Evolutionary conservation across 2,329 filamentous ascomycete species (phyloP), one percentile per base, ranked within the genome.

Genomic region (Aspergillus sergii): DNA sequence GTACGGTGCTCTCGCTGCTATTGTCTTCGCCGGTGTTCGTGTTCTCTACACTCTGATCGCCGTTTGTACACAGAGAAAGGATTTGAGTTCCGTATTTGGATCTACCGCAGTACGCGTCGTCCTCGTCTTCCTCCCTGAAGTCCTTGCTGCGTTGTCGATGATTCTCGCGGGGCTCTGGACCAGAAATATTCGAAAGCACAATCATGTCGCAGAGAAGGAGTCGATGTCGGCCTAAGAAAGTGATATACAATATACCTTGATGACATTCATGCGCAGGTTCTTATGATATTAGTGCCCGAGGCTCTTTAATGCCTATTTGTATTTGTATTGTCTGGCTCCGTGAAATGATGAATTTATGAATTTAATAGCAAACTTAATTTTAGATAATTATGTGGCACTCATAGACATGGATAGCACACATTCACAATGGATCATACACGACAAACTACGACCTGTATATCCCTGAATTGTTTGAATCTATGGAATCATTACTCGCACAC

Each of bases 91-190:
- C 0, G 60, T 66, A 0, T 70, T 64, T 14, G 72, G 72, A 9
- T 60, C 62, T 3, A 34, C 70, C 0, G 68, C 69, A 3, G 58
- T 73, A 5, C 68, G 68, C 1, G 65, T 73, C 8, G 60, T 73
- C 2, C 65, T 76, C n/a, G 64, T 67, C 11, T 73, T 76, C 28
- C 54, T 76, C 16, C 69, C 71, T 0, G 73, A 75, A 57, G 53
- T 70, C 10, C 58, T 74, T 45, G 64, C 67, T 2, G 57, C 64
- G 0, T 9, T 74, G 2, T 30, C 57, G 4, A 71, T 71, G 26
- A 28, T 72, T 1, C 21, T 63, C 39, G 69, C 61, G 1, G 73
- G 73, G 5, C 51, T 54, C 2, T 36, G 19, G 51, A 54, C n/a
- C 14, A 54, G 51, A 9, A 54, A 36, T 34, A 34, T 54, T 23